Conservation (phyloP, 352 stramenopile genomes). For the Globisporangium recalcitrans region DNA sequence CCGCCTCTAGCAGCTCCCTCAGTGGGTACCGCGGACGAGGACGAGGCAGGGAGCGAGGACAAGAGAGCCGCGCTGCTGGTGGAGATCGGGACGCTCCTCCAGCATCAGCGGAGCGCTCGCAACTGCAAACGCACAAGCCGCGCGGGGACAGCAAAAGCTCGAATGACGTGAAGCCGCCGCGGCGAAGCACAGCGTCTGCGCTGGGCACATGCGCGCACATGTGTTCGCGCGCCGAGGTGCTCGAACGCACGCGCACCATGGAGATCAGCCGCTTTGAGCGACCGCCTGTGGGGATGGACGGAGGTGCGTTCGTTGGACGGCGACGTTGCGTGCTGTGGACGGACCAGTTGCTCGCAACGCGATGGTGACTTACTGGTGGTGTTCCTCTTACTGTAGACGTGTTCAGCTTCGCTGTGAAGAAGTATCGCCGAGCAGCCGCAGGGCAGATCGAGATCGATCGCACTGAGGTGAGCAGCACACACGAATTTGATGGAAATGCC, state of each 20-base stretch:
- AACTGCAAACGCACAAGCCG: neutral
- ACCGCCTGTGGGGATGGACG: neutral
- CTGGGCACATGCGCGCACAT: conserved; percentile 26
- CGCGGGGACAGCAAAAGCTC: neutral
- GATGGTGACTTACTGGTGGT: neutral
- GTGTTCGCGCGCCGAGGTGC: conserved; percentile 29
- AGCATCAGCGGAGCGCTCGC: neutral
- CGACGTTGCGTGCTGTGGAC: neutral
- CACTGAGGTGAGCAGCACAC: neutral
- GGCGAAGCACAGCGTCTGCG: neutral
- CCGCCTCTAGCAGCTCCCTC: neutral
- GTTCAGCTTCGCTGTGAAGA: conserved; percentile 31
- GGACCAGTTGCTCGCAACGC: too few relatives aligned
- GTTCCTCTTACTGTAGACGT: conserved; percentile 8
- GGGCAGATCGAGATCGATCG: conserved; percentile 25
- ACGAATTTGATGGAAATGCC: neutral
- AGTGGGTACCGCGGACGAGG: neutral
- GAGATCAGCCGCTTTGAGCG: conserved; percentile 53
- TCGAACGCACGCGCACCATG: conserved; percentile 24
- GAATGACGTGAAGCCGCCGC: neutral
- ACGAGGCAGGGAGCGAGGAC: neutral
- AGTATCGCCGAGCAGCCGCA: conserved; percentile 49
- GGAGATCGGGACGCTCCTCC: neutral
- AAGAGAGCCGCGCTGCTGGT: neutral
- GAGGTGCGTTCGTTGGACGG: conserved; percentile 1